Evolutionary conservation across 2,329 filamentous ascomycete genomes (phyloP).

Genomic region (Calonectria fujianensis): DNA sequence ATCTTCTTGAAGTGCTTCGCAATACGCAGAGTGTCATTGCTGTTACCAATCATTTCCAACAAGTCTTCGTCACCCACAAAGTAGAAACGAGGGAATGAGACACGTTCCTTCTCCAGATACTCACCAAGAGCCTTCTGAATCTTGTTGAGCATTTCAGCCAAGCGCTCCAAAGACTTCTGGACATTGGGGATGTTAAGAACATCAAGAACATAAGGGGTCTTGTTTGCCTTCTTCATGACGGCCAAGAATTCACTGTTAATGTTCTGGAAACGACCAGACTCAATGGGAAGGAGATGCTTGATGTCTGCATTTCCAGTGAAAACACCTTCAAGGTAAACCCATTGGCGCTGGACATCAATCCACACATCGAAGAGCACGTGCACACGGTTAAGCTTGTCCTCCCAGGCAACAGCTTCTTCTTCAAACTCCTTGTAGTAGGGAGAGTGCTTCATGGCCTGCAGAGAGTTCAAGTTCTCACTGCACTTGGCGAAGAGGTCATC

Average conservation of each 20-base stretch:
- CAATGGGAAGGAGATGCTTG: constrained; percentile 96
- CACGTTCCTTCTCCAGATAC: constrained; percentile 97
- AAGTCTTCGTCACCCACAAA: constrained; percentile 99
- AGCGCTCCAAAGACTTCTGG: constrained; percentile 94
- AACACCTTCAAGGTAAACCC: constrained; percentile 99
- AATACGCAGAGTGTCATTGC: constrained; percentile 96
- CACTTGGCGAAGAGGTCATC: constrained; percentile 99
- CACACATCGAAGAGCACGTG: constrained; percentile 99
- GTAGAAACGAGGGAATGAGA: constrained; percentile 99
- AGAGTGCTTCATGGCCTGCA: constrained; percentile 99
- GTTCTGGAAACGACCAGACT: constrained; percentile 97
- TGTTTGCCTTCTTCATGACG: constrained; percentile 99
- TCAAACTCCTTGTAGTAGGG: constrained; percentile 99
- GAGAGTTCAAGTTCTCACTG: constrained; percentile 96
- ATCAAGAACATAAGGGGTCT: constrained; percentile 95
- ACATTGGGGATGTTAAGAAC: constrained; percentile 96
- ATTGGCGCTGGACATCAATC: constrained; percentile 99
- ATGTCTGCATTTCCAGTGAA: constrained; percentile 99
- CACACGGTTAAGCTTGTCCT: constrained; percentile 97
- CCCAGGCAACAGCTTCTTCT: constrained; percentile 96
- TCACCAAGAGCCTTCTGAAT: constrained; percentile 99
- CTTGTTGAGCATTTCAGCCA: constrained; percentile 98
- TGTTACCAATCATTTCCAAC: constrained; percentile 99
- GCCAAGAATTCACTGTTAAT: constrained; percentile 99
- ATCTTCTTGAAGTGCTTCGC: constrained; percentile 99